Evolutionary conservation across 495 filamentous ascomycete genomes (phyloP), one percentile per base, ranked within the genome.

Genomic region (Penicillium coprophilum): DNA sequence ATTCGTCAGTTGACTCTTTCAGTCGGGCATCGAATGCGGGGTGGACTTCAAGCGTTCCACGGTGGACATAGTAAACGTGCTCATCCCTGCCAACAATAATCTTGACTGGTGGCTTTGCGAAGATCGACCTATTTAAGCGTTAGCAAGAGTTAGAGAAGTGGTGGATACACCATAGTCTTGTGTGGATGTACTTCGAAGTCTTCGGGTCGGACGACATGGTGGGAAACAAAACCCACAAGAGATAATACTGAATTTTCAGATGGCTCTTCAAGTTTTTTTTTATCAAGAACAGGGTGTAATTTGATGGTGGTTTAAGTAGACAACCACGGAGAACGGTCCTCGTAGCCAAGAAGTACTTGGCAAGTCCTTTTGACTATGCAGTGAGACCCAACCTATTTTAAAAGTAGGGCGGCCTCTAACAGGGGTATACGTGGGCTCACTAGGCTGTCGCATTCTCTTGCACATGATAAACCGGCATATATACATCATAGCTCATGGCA

Each of bases 361-460:
- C 34, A 38, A 32, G 48, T 50, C 32, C 48, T 50, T 50, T 50
- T 50, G 48, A 30, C 32, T 3, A 50, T 50, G 48, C 48, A 50
- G 12, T 50, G 32, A 39, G 20, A 30, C 48, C 48, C 48, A 50
- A 50, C 10, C 48, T 44, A 44, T 23, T 21, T 44, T 46, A 8
- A 17, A 17, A 27, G 23, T 17, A 46, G 23, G 43, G 43, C 43
- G 43, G 17, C 19, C 12, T 44, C 12, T 27, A 24, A 3, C 23
- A 15, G 13, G 43, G 6, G 19, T 23, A 28, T 28, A 28, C 6
- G 23, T 27, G 6, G 15, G 34, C 34, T 38, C 13, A 24, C 21
- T 27, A 46, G 43, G 43, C 43, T 13, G 43, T 46, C 1, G 7
- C 43, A 10, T 46, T 46, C 23, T n/a, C n/a, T 15, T 46, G 17